phyloP scores from a whole-genome alignment of 306 rosid species.

The Styphnolobium japonicum region DNA sequence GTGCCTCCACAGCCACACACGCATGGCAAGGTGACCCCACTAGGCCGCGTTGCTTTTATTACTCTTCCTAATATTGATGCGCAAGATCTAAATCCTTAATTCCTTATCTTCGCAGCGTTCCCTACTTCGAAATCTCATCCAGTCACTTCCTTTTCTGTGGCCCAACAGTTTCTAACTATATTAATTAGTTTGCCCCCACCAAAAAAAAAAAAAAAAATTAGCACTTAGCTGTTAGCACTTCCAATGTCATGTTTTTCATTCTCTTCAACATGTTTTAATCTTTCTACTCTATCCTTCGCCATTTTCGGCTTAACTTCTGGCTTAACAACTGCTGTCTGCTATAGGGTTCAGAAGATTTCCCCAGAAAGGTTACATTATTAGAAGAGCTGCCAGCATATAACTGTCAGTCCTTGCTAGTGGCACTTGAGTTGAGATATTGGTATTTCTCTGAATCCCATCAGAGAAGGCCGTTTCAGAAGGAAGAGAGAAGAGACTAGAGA shows the following conservation, averaged over 20 bases:
- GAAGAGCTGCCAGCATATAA: neutral
- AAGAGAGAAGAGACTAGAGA: neutral
- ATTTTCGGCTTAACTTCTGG: neutral
- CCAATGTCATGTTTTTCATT: neutral
- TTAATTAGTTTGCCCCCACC: too few species aligned
- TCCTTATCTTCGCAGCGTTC: conserved; percentile 37
- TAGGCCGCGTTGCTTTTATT: neutral
- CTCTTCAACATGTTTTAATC: neutral
- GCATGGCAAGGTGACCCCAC: conserved; percentile 15
- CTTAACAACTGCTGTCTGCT: neutral
- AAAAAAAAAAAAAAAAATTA: too few species aligned
- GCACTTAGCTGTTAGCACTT: neutral
- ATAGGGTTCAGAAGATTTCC: neutral
- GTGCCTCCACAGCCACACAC: conserved; percentile 39
- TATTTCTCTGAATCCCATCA: neutral
- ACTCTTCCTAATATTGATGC: neutral
- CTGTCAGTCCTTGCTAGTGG: neutral
- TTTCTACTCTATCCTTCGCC: neutral
- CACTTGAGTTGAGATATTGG: neutral
- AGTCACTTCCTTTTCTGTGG: neutral
- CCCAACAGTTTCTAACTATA: neutral
- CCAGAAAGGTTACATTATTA: neutral
- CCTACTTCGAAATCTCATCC: conserved; percentile 28
- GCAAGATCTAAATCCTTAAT: conserved; percentile 25
- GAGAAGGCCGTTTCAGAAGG: neutral